These are phyloP conservation scores for Scedosporium boydii DNA, from an alignment of 2,329 filamentous ascomycete genomes.

Conservation along the genomic window DNA sequence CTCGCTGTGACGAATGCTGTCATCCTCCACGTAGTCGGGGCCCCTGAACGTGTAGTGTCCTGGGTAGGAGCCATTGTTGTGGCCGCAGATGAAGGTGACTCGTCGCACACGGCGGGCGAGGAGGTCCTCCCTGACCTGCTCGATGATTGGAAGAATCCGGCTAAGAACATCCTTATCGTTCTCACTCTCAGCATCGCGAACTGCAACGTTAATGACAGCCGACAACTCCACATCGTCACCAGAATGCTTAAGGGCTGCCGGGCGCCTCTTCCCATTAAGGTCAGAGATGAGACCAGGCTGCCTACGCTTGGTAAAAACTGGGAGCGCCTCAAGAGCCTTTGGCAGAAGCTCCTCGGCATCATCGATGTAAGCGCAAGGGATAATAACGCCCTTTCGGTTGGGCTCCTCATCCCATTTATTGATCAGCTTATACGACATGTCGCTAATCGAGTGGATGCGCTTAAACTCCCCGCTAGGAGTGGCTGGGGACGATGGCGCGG, in stretches of 20 bases:
- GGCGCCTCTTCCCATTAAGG: slow-evolving; percentile 63
- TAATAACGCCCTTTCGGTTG: slow-evolving; percentile 82
- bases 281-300: slow-evolving; percentile 54
- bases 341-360: slow-evolving; percentile 81
- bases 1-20: slow-evolving; percentile 94
- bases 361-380: slow-evolving; percentile 87
- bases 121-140: slow-evolving; percentile 76
- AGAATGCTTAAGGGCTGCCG: slow-evolving; percentile 36
- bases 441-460: slow-evolving; percentile 88
- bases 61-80: slow-evolving; percentile 87
- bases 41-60: slow-evolving; percentile 98
- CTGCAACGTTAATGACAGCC: slow-evolving; percentile 84
- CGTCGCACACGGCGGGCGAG: slow-evolving; percentile 74
- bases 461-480: slow-evolving; percentile 61
- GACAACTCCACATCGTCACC: slow-evolving; percentile 68
- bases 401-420: slow-evolving; percentile 67
- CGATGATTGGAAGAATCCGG: slow-evolving; percentile 67
- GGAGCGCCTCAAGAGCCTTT: slow-evolving; percentile 78
- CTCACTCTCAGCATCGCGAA: slow-evolving; percentile 76
- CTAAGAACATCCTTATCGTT: slow-evolving; percentile 73
- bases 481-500: slow-evolving; percentile 74
- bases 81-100: slow-evolving; percentile 91
- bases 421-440: slow-evolving; percentile 75
- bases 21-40: slow-evolving; percentile 78
- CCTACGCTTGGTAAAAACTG: slow-evolving; percentile 46